These are phyloP conservation scores for Candida wancherniae DNA, from an alignment of 805 yeast genomes.

Conservation along the genomic window DNA sequence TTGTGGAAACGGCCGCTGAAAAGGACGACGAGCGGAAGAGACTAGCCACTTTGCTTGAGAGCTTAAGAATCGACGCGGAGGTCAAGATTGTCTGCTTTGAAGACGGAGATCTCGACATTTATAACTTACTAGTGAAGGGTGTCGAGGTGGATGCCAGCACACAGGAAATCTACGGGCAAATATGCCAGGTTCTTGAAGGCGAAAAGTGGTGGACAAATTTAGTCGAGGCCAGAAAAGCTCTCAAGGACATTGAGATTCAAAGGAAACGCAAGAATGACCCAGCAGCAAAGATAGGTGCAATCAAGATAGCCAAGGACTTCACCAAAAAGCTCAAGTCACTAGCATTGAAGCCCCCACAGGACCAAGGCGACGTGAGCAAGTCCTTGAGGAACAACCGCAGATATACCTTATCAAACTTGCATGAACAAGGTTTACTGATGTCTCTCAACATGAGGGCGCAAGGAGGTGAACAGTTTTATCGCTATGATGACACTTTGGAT, in stretches of 20 bases:
- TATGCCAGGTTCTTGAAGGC: constrained; percentile 47
- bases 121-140: constrained; percentile 77
- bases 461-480: constrained; percentile 26
- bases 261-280: constrained; percentile 14
- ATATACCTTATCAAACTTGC: constrained; percentile 59
- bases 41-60: constrained; percentile 57
- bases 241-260: constrained; percentile 31
- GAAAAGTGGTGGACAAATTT: constrained; percentile 87
- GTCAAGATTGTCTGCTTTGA: constrained; percentile 69
- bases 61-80: constrained; percentile 80
- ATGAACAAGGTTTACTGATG: constrained; percentile 61
- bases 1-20: constrained; percentile 75
- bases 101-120: constrained; percentile 51
- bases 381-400: constrained; percentile 31
- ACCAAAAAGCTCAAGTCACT: constrained; percentile 20
- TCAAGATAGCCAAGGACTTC: constrained; percentile 9
- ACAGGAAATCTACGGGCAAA: constrained; percentile 30
- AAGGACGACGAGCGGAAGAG: constrained; percentile 65
- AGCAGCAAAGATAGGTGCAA: constrained; percentile 5
- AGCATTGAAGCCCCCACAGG: constrained; percentile 12
- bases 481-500: constrained; percentile 20
- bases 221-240: constrained; percentile 48
- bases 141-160: constrained; percentile 31
- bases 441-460: constrained; percentile 71
- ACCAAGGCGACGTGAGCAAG: constrained; percentile 11